Base-by-base conservation (phyloP, 257 asterid genomes). In the Primulina huaijiensis region DNA sequence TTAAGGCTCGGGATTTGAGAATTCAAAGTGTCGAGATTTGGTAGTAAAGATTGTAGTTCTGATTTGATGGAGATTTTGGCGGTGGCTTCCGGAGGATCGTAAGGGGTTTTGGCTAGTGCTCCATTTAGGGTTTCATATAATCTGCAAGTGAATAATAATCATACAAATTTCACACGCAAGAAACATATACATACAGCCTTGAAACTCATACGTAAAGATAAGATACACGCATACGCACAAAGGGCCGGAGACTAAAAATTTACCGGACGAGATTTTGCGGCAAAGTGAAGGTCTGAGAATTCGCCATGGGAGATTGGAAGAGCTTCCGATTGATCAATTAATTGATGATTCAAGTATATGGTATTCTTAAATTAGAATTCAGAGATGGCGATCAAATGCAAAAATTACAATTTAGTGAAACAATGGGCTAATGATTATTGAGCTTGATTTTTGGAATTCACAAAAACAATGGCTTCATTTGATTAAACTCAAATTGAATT, bases 1-100 rank as follows among this genome's bases (percentile, higher is more conserved):
- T 57, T 53, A 65, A 76, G 76, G 17, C 23, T 67, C 83, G 56
- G 77, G 71, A 69, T 72, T 70, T 35, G 80, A 35, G 63, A 75
- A 46, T 14, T 46, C 55, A 14, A 14, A 46, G 19, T 46, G 55
- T 46, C 55, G 19, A 46, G 70, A 71, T 60, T 63, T 17, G 82
- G 83, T 35, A 86, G 86, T 40, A 89, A 88, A 19, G 88, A 86
- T 40, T 76, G 77, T 75, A 90, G 87, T 17, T 62, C 67, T 74
- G 92, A 86, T 78, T 92, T 92, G 77, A 90, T 59, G 78, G 90
- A 88, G 80, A 82, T 73, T 23, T 76, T 67, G 71, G 86, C 60
- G 74, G 82, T 31, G 77, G 80, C 63, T 69, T 81, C 85, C 25
- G 97, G 93, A 7, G 95, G 87, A 74, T 82, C 34, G 83, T 88